A percentile compares a stretch with the other conserved stretches of the same genome.
phyloP scores from a whole-genome alignment of 2,329 filamentous ascomycete genomes.

The Aspergillus sp. region DNA sequence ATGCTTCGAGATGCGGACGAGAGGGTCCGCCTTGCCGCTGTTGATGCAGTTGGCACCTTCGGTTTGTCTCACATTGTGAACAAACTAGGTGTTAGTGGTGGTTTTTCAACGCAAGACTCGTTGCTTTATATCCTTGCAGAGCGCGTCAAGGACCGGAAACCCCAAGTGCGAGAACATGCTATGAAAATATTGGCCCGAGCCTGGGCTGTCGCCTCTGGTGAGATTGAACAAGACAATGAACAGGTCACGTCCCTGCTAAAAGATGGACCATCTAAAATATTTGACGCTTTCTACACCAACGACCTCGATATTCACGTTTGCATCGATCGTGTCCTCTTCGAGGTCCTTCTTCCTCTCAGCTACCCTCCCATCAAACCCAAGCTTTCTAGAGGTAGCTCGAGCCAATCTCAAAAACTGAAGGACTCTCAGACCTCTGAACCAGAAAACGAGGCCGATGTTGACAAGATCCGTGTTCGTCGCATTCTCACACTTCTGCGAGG shows the following conservation, averaged over 20 bases:
- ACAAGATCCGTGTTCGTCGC: slow-evolving; percentile 75
- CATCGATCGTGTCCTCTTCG: slow-evolving; percentile 80
- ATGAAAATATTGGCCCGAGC: slow-evolving; percentile 82
- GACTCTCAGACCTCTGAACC: slow-evolving; percentile 35
- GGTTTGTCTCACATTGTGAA: slow-evolving; percentile 76
- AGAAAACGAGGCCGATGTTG: slow-evolving; percentile 43
- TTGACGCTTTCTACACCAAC: slow-evolving; percentile 87
- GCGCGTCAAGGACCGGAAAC: slow-evolving; percentile 82
- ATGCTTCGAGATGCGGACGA: slow-evolving; percentile 88
- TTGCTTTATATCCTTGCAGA: slow-evolving; percentile 81
- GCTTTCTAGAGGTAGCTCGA: slow-evolving; percentile 45
- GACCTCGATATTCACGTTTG: slow-evolving; percentile 81
- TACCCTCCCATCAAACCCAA: slow-evolving; percentile 72
- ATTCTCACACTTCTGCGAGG: slow-evolving; percentile 79
- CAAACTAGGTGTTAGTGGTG: slow-evolving; percentile 75
- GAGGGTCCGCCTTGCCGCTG: slow-evolving; percentile 84
- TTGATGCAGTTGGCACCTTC: slow-evolving; percentile 79
- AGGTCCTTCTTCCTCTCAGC: slow-evolving; percentile 82
- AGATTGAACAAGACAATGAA: slow-evolving; percentile 81
- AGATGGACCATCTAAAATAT: slow-evolving; percentile 78
- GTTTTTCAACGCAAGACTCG: slow-evolving; percentile 72
- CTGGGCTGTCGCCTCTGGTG: slow-evolving; percentile 90
- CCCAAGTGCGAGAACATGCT: slow-evolving; percentile 77
- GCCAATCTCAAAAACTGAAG: slow-evolving; percentile 57
- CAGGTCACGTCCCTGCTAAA: slow-evolving; percentile 71